These are phyloP conservation scores for Trichoderma sp. DNA, from an alignment of 2,329 filamentous ascomycete species.

Conservation along the genomic window DNA sequence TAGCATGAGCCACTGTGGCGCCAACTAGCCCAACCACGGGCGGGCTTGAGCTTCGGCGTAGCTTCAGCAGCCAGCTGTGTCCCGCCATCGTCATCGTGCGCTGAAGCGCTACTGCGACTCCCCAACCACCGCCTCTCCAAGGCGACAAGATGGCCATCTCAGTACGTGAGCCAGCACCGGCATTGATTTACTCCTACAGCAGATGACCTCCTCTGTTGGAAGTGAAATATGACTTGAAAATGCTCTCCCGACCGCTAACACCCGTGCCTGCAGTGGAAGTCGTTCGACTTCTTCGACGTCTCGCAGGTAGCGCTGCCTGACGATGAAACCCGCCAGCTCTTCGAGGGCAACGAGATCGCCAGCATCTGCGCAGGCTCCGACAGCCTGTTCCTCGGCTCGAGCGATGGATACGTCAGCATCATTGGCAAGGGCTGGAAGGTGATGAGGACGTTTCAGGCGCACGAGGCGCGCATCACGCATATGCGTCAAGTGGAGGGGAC, in stretches of 20 bases:
- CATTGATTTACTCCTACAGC: not conserved
- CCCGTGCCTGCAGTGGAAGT: constrained; percentile 78
- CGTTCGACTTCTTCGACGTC: constrained; percentile 99
- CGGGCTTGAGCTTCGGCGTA: constrained; percentile 10
- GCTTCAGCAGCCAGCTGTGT: constrained; percentile 27
- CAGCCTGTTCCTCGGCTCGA: constrained; percentile 84
- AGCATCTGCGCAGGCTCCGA: constrained; percentile 85
- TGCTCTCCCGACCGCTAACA: not conserved
- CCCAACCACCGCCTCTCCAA: constrained; percentile 29
- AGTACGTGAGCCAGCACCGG: constrained; percentile 33
- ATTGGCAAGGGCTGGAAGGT: constrained; percentile 87
- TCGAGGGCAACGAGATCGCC: constrained; percentile 82
- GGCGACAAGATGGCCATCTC: constrained; percentile 44
- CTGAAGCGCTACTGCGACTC: constrained; percentile 25
- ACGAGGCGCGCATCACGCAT: constrained; percentile 81
- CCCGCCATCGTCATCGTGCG: constrained; percentile 42
- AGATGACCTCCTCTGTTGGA: not conserved
- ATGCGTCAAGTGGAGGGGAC: constrained; percentile 92
- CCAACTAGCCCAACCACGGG: not conserved
- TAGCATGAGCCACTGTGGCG: constrained; percentile 34
- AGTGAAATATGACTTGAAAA: not conserved
- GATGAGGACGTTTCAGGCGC: constrained; percentile 81
- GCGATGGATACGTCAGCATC: constrained; percentile 85
- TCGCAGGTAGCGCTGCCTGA: constrained; percentile 79
- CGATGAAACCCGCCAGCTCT: constrained; percentile 75